Evolutionary conservation across 208 protist species (phyloP).

Genomic region (Leishmania tarentolae): DNA sequence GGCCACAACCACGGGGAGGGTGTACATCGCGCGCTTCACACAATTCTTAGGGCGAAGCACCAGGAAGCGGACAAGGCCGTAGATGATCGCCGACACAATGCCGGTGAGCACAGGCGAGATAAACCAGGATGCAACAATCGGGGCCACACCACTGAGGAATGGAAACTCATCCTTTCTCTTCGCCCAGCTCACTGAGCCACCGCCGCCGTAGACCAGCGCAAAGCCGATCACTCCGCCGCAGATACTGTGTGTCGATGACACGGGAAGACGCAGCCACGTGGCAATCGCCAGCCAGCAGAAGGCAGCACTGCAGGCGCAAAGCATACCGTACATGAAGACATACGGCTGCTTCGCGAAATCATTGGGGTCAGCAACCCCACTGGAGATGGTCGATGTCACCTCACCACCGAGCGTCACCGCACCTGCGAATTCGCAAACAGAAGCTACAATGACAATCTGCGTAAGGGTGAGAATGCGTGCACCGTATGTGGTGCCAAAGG

Average conservation of each 20-base stretch:
- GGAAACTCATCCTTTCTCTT: constrained; percentile 44
- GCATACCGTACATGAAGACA: constrained; percentile 77
- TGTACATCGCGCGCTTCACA: constrained; percentile 34
- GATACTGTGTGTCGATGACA: constrained; percentile 67
- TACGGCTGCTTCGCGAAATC: constrained; percentile 52
- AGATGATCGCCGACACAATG: constrained; percentile 39
- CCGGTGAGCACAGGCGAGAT: constrained; percentile 58
- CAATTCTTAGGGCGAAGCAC: constrained; percentile 41
- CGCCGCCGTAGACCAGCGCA: constrained; percentile 63
- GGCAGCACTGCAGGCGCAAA: constrained; percentile 46
- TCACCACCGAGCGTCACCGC: constrained; percentile 55
- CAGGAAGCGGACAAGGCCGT: constrained; percentile 34
- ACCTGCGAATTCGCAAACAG: constrained; percentile 74
- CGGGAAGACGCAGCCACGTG: constrained; percentile 48
- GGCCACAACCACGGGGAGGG: constrained; percentile 46
- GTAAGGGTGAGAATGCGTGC: constrained; percentile 64
- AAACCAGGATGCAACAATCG: constrained; percentile 66
- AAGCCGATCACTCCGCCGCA: constrained; percentile 66
- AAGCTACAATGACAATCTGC: constrained; percentile 74
- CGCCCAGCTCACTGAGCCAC: constrained; percentile 46
- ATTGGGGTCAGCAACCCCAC: constrained; percentile 50
- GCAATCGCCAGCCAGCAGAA: constrained; percentile 59
- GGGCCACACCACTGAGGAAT: constrained; percentile 52
- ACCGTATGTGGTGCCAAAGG: constrained; percentile 84
- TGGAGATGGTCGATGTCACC: constrained; percentile 61